Conservation (phyloP, 495 filamentous ascomycete species). For the Penicillium lividum region DNA sequence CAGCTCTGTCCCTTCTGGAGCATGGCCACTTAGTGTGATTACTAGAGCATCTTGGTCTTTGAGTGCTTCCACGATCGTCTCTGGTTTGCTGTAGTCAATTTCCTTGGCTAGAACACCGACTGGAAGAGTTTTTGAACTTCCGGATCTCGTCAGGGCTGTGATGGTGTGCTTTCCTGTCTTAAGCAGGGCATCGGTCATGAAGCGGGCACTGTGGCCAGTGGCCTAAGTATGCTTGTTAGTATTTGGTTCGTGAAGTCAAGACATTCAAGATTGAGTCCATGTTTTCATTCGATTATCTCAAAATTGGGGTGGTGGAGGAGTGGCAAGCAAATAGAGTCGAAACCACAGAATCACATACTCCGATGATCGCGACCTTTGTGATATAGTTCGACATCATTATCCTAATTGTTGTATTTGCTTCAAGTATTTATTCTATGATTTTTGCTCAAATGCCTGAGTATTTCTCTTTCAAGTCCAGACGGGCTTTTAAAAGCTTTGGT, state of each 20-base stretch:
- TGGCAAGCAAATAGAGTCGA: background rate
- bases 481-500: background rate
- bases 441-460: background rate
- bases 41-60: slow-evolving; percentile 58
- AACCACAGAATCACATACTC: slow-evolving; percentile 8
- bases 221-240: slow-evolving; percentile 41
- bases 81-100: slow-evolving; percentile 50
- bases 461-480: background rate
- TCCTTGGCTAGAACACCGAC: slow-evolving; percentile 40
- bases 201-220: slow-evolving; percentile 56
- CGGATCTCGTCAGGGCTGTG: slow-evolving; percentile 53
- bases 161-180: slow-evolving; percentile 52
- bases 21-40: slow-evolving; percentile 53
- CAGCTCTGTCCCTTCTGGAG: slow-evolving; percentile 41
- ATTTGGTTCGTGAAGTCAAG: background rate
- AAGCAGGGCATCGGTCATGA: slow-evolving; percentile 51
- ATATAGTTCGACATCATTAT: slow-evolving; percentile 18
- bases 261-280: too few relatives aligned
- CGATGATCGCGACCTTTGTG: slow-evolving; percentile 19
- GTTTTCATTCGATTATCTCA: too few relatives aligned
- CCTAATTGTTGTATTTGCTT: background rate
- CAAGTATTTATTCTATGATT: background rate
- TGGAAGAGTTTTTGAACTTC: slow-evolving; percentile 41
- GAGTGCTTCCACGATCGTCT: slow-evolving; percentile 44
- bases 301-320: too few relatives aligned